Evolutionary conservation across 2,329 filamentous ascomycete species (phyloP), one percentile per base, ranked within the genome.

Genomic region (Pezicula rhizophila): DNA sequence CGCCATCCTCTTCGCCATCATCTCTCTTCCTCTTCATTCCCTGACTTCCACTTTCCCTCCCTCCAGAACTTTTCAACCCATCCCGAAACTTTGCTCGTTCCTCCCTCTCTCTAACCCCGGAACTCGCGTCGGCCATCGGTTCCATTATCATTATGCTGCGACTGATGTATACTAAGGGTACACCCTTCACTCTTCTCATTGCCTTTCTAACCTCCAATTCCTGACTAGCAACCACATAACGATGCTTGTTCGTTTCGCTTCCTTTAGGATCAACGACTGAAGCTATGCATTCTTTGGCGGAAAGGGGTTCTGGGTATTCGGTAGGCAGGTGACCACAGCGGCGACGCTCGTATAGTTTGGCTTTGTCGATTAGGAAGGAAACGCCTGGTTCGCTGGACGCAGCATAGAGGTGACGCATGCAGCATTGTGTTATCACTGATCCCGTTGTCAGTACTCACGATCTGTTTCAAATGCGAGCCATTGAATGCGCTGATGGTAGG

Each of bases 201-300:
- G 73, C 70, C 42, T 76, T 73, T 56, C 87, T 72, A 41, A 88
- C 75, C 38, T 80, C 78, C 20, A 73, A 67, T 54, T 85, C 84
- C 66, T 92, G 87, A 53, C 79, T 85, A 8, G 87, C 87, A 17
- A 92, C 83, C 11, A 89, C 79, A 63, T 92, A 92, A 50, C 85
- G 77, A 62, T 90, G 81, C 69, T 89, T 89, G 66, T 93, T 93
- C 50, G 78, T 77, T 35, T 79, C 77, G 52, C 73, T 80, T 45
- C 70, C 73, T 65, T 93, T 93, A 11, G 88, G 80, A 61, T 91
- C 91, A 47, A 97, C 82, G 7, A 96, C 87, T 45, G 78, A 80
- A 50, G 71, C 70, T 40, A 95, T 68, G 63, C 89, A 95, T 55
- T 89, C 86, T 48, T 79, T 63, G 33, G 84, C 78, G 47, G 76